phyloP scores from a whole-genome alignment of 208 protist genomes.

The Leishmania arabica region DNA sequence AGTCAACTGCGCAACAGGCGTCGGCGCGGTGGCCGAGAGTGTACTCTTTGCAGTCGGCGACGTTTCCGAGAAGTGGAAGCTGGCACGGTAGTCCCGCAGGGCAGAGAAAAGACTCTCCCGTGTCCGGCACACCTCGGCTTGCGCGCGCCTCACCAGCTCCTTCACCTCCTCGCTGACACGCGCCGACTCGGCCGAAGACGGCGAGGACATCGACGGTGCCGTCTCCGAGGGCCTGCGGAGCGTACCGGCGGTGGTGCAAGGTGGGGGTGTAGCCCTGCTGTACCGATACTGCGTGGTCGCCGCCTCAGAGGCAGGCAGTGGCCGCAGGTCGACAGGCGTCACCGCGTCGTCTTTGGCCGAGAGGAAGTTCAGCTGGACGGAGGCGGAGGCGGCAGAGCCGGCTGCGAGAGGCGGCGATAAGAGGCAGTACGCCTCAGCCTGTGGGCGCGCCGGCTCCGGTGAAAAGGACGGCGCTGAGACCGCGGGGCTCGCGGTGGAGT shows the following conservation, averaged over 20 bases:
- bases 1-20: not conserved
- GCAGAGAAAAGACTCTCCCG: slow-evolving; percentile 68
- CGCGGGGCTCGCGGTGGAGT: not conserved
- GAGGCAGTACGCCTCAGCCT: not conserved
- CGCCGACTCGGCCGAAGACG: slow-evolving; percentile 25
- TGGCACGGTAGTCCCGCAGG: slow-evolving; percentile 24
- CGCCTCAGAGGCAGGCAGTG: not conserved
- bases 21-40: not conserved
- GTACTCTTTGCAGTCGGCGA: not conserved
- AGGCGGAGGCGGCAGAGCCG: not conserved
- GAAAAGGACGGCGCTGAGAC: slow-evolving; percentile 9
- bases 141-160: slow-evolving; percentile 59
- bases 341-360: not conserved
- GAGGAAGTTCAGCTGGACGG: slow-evolving; percentile 1
- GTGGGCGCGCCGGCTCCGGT: slow-evolving; percentile 8
- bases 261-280: slow-evolving; percentile 5
- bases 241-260: not conserved
- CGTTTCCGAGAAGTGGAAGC: slow-evolving; percentile 16
- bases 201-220: not conserved
- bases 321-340: not conserved
- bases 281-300: not conserved
- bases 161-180: slow-evolving; percentile 71
- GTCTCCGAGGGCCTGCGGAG: not conserved
- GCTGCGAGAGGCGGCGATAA: not conserved
- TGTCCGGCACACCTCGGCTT: slow-evolving; percentile 68